These are phyloP conservation scores for Dryas drummondii DNA, from an alignment of 306 rosid species.

Conservation along the genomic window DNA sequence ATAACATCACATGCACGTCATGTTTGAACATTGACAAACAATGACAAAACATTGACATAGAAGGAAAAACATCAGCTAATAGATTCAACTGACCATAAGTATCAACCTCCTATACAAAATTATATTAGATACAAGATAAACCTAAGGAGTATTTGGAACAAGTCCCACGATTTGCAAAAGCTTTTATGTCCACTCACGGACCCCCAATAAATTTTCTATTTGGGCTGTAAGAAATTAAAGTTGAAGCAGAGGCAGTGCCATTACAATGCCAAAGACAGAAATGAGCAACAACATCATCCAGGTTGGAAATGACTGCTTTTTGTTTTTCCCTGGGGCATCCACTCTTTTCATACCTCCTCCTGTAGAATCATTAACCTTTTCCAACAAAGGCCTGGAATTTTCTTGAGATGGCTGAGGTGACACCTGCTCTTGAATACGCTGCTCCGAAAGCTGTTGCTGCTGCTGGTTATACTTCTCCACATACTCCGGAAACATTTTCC, in stretches of 20 bases:
- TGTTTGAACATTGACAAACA: constrained; percentile 36
- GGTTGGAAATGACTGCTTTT: constrained; percentile 66
- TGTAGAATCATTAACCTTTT: constrained; percentile 36
- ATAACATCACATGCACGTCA: constrained; percentile 30
- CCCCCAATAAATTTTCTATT: constrained; percentile 26
- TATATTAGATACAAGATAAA: constrained; percentile 44
- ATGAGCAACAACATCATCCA: constrained; percentile 89
- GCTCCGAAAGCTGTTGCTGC: constrained; percentile 48
- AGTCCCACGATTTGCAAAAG: constrained; percentile 35
- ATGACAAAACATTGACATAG: constrained; percentile 43
- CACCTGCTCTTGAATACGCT: constrained; percentile 46
- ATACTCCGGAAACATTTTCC: constrained; percentile 90
- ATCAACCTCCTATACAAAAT: constrained; percentile 50
- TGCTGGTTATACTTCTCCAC: constrained; percentile 83
- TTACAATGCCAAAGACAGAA: constrained; percentile 84
- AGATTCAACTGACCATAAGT: constrained; percentile 40
- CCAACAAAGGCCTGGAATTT: constrained; percentile 42
- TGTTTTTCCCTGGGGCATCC: constrained; percentile 43
- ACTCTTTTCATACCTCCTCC: constrained; percentile 47
- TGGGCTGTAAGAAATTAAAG: constrained; percentile 39
- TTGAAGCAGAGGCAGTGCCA: constrained; percentile 96
- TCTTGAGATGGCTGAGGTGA: constrained; percentile 37
- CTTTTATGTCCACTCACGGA: constrained; percentile 13
- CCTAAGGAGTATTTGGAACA: constrained; percentile 38
- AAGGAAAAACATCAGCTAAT: constrained; percentile 39